Evolutionary conservation across 2,329 filamentous ascomycete species (phyloP).

Genomic region (Grosmannia serpens): DNA sequence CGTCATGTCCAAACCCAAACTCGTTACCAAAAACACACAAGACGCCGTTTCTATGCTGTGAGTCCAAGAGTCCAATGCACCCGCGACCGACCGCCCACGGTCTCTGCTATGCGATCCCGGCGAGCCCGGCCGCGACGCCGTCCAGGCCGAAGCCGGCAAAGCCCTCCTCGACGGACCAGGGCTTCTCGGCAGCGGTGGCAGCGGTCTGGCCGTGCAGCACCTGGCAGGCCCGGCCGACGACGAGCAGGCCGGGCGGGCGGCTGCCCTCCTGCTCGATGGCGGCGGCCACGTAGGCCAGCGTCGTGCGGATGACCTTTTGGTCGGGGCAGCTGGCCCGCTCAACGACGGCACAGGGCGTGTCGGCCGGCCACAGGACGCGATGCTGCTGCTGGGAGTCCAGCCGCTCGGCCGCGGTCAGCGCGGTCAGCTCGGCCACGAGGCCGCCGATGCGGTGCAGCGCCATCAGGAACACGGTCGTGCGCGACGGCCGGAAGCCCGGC

Average conservation of each 20-base stretch:
- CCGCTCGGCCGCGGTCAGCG: constrained; percentile 22
- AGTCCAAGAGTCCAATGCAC: too few relatives aligned
- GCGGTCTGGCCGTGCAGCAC: constrained; percentile 44
- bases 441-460: constrained; percentile 73
- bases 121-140: not conserved
- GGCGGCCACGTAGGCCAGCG: constrained; percentile 62
- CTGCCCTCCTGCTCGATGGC: constrained; percentile 86
- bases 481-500: constrained; percentile 61
- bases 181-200: not conserved
- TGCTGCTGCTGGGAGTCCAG: not conserved
- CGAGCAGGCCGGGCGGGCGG: constrained; percentile 75
- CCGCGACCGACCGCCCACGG: not conserved
- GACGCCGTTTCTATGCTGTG: not conserved
- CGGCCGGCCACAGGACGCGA: constrained; percentile 51
- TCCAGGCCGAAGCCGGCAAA: constrained; percentile 9
- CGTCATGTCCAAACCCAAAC: not conserved
- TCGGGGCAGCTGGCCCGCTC: constrained; percentile 91
- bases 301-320: constrained; percentile 84
- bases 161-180: constrained; percentile 12
- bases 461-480: constrained; percentile 93
- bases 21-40: too few relatives aligned
- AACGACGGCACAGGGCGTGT: constrained; percentile 84
- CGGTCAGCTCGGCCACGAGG: constrained; percentile 60
- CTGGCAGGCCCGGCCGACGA: constrained; percentile 75
- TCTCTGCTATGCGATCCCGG: not conserved